These are phyloP conservation scores for Ganoderma leucocontextum DNA, from an alignment of 1,284 basidiomycete species.

Conservation along the genomic window DNA sequence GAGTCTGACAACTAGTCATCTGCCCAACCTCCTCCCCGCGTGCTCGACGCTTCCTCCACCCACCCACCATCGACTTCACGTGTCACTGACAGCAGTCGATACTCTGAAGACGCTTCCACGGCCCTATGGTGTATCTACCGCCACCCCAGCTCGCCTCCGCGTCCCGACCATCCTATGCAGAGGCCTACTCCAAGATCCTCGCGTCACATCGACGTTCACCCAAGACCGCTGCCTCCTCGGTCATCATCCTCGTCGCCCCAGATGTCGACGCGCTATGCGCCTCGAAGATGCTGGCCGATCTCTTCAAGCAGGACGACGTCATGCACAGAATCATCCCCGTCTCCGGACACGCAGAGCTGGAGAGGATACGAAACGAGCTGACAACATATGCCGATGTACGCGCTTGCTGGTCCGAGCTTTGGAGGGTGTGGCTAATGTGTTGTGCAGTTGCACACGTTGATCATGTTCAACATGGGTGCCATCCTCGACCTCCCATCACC, in stretches of 20 bases:
- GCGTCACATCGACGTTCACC: constrained; percentile 78
- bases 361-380: constrained; percentile 73
- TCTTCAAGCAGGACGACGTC: constrained; percentile 95
- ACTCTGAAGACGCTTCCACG: background rate
- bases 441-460: constrained; percentile 84
- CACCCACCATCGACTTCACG: background rate
- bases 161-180: constrained; percentile 72
- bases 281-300: constrained; percentile 86
- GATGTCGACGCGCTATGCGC: constrained; percentile 94
- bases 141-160: constrained; percentile 71
- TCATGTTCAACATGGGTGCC: constrained; percentile 93
- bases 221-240: constrained; percentile 78
- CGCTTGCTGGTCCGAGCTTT: constrained; percentile 45
- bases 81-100: background rate
- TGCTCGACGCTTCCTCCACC: background rate
- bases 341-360: constrained; percentile 83
- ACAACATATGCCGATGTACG: constrained; percentile 68
- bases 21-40: background rate
- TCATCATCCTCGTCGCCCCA: constrained; percentile 87
- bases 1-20: constrained; percentile 2
- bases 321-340: constrained; percentile 93
- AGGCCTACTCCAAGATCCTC: constrained; percentile 83
- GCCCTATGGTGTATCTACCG: constrained; percentile 69
- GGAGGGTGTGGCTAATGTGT: background rate
- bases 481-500: constrained; percentile 82